Base-by-base conservation (phyloP, 1,139 yeast genomes). In the Geotrichum fermentans region DNA sequence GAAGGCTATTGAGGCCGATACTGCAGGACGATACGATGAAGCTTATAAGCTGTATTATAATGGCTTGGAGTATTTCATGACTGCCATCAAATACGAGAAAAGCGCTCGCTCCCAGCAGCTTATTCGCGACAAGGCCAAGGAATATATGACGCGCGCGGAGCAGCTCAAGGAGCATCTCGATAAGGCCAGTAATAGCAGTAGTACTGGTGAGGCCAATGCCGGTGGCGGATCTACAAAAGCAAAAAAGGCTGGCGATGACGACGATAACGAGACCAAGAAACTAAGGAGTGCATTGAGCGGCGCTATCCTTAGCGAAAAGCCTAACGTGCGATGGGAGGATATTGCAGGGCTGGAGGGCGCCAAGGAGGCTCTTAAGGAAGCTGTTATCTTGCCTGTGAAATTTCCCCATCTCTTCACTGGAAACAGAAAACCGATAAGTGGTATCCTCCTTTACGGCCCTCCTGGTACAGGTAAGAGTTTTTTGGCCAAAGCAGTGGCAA, bases 401-500 rank as follows among this genome's bases (percentile, higher is more conserved):
- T 90, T 92, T 65, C 98, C 98, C 1, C 97, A 92, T 60, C 70
- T 92, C 53, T 92, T 92, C 70, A 87, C 84, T 10, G 98, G 98
- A 0, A 89, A 88, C 63, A 78, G 99, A 55, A 87, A 87, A 63
- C 98, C 99, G 1, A 82, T 95, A 2, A 75, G 87, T 4, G 99
- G 99, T 40, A 92, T 94, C 45, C 70, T 94, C 45, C 72, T 94
- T 36, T 94, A 89, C 65, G 99, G 98, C 0, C 98, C 98, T 13
- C 99, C 98, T 2, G 99, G 98, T 61, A 94, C 99, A 0, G 99
- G 98, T 73, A 94, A 94, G 64, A 90, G 97, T 1, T 92, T 83
- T 65, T 72, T 94, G 52, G 98, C 98, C 14, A 92, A 92, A 63
- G 98, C 98, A 0, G 97, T 92, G 3, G 99, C 99, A 24, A 92